Evolutionary conservation across 2,329 filamentous ascomycete genomes (phyloP).

Genomic region (Colletotrichum chrysophilum): DNA sequence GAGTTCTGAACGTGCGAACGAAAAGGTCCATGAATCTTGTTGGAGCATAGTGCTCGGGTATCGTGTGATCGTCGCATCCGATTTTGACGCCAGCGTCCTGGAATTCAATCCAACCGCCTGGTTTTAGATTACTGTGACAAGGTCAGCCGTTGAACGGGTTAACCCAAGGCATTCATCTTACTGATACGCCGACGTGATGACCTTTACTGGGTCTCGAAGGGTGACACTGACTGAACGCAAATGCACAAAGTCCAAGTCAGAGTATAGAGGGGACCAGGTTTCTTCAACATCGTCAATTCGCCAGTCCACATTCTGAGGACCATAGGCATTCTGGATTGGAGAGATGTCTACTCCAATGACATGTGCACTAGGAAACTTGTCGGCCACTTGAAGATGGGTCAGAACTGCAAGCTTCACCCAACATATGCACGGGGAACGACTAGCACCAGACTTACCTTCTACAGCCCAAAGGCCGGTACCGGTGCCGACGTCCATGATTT

Average conservation of each 20-base stretch:
- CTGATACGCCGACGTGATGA: conserved; percentile 54
- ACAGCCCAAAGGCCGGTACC: conserved; percentile 63
- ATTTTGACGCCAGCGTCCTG: conserved; percentile 38
- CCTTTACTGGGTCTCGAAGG: conserved; percentile 53
- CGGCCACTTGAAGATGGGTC: conserved; percentile 41
- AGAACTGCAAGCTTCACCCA: not conserved
- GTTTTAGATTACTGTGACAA: conserved; percentile 33
- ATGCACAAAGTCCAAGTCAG: conserved; percentile 58
- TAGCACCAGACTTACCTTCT: conserved; percentile 40
- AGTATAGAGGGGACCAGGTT: conserved; percentile 36
- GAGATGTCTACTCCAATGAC: conserved; percentile 52
- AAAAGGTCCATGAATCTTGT: conserved; percentile 35
- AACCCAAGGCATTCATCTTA: conserved; percentile 23
- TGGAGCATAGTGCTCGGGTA: conserved; percentile 20
- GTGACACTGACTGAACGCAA: conserved; percentile 55
- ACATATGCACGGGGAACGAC: not conserved
- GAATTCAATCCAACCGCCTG: conserved; percentile 46
- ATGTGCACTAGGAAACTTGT: conserved; percentile 47
- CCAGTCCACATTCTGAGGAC: conserved; percentile 64
- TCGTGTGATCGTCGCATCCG: conserved; percentile 34
- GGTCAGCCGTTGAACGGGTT: conserved; percentile 8
- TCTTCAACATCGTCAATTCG: conserved; percentile 51
- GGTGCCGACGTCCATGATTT: conserved; percentile 55
- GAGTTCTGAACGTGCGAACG: conserved; percentile 32
- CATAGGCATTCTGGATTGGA: conserved; percentile 48